phyloP scores from a whole-genome alignment of 2,329 filamentous ascomycete species.

The Cytospora piceae region DNA sequence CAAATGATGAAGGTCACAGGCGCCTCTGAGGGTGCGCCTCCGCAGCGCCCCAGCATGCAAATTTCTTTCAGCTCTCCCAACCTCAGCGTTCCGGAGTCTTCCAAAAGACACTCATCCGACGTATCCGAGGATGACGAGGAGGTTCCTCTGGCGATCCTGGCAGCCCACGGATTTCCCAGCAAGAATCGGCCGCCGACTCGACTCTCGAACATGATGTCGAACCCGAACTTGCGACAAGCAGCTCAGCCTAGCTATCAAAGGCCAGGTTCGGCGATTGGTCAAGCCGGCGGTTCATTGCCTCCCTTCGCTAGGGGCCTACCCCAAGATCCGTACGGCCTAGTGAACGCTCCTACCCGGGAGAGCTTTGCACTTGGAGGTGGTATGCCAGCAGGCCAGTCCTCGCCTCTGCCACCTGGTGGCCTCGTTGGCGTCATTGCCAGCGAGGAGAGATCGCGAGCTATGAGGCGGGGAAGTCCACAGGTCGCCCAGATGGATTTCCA shows the following conservation, averaged over 20 bases:
- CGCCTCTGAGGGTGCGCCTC: slow-evolving; percentile 57
- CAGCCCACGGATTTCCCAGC: slow-evolving; percentile 85
- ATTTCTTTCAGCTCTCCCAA: slow-evolving; percentile 61
- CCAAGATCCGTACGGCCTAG: slow-evolving; percentile 80
- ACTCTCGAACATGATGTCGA: slow-evolving; percentile 67
- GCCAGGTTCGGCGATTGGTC: slow-evolving; percentile 58
- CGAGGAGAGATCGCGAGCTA: slow-evolving; percentile 78
- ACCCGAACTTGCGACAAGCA: slow-evolving; percentile 68
- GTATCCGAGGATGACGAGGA: slow-evolving; percentile 77
- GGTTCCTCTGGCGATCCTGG: slow-evolving; percentile 81
- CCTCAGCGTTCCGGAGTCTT: slow-evolving; percentile 43
- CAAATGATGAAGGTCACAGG: slow-evolving; percentile 97
- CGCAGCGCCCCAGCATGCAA: slow-evolving; percentile 58
- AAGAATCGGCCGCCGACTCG: slow-evolving; percentile 75
- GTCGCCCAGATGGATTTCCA: slow-evolving; percentile 65
- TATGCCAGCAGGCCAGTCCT: slow-evolving; percentile 45
- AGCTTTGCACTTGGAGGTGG: slow-evolving; percentile 72
- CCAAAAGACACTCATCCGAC: slow-evolving; percentile 47
- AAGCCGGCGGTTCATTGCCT: slow-evolving; percentile 62
- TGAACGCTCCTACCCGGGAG: slow-evolving; percentile 73
- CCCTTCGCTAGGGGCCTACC: slow-evolving; percentile 83
- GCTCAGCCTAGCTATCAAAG: slow-evolving; percentile 52
- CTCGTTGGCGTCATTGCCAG: slow-evolving; percentile 86
- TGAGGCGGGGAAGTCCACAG: slow-evolving; percentile 79
- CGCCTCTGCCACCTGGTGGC: slow-evolving; percentile 68